A percentile compares a stretch with the other conserved stretches of the same genome.
Evolutionary conservation across 768 basidiomycete species (phyloP).

Genomic region (Polyporus arcularius): DNA sequence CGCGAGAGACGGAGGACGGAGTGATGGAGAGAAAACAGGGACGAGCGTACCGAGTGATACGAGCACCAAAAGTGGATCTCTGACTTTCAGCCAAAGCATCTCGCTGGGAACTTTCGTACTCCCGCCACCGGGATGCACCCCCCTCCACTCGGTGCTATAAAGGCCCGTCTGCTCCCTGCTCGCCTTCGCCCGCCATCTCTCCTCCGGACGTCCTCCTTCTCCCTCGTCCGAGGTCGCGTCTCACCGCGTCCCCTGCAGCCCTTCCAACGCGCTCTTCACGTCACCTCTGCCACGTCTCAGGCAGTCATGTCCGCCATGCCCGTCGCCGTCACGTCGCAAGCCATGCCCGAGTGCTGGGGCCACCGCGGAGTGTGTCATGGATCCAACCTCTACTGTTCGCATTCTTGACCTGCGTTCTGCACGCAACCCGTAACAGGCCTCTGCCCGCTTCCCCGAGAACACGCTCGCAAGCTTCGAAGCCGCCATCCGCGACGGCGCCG

Average conservation of each 20-base stretch:
- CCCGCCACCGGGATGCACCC: constrained; percentile 6
- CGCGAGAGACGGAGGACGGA: neutral
- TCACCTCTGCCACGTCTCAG: neutral
- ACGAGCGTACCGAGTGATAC: constrained; percentile 8
- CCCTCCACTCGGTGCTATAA: constrained; percentile 7
- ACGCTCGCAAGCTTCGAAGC: constrained; percentile 93
- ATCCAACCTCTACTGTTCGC: constrained; percentile 5
- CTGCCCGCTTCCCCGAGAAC: constrained; percentile 88
- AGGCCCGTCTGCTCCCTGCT: neutral
- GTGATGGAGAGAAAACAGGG: constrained; percentile 8
- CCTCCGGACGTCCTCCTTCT: neutral
- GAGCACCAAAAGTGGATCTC: neutral
- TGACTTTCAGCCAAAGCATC: neutral
- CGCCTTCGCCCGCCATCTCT: constrained; percentile 1
- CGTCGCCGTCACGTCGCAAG: constrained; percentile 5
- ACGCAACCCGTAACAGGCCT: constrained; percentile 56
- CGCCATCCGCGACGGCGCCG: constrained; percentile 92
- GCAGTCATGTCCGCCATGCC: constrained; percentile 21
- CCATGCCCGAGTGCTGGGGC: constrained; percentile 72
- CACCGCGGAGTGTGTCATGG: constrained; percentile 59
- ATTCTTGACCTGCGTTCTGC: constrained; percentile 8
- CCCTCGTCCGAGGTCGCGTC: constrained; percentile 11
- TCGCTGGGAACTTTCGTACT: constrained; percentile 7
- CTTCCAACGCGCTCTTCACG: constrained; percentile 2
- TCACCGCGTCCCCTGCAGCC: neutral